Conservation (phyloP, 345 rosid genomes). For the Eucalyptus erythrocorys region DNA sequence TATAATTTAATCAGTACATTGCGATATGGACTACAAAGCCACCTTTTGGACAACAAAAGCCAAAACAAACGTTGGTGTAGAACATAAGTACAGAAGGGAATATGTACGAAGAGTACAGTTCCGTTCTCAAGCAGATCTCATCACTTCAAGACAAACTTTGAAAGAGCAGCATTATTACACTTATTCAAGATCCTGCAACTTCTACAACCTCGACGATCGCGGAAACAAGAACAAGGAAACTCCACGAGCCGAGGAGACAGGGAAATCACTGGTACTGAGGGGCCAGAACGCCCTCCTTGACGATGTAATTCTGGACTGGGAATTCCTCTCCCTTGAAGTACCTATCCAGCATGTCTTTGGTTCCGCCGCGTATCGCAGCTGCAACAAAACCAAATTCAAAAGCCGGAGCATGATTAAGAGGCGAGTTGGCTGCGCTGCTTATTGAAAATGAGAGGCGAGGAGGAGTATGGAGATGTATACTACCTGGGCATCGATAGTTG, state of each 20-base stretch:
- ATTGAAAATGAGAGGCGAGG: background rate
- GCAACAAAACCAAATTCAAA: background rate
- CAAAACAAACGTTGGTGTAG: background rate
- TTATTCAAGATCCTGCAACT: background rate
- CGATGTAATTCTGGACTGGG: conserved; percentile 64
- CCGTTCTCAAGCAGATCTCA: background rate
- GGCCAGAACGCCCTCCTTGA: conserved; percentile 70
- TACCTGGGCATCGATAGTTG: conserved; percentile 92
- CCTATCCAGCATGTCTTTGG: conserved; percentile 83
- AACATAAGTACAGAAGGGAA: background rate
- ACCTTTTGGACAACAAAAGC: background rate
- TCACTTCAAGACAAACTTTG: background rate
- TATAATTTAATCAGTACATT: too few species aligned
- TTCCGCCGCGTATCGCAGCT: conserved; percentile 90
- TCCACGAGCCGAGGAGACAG: background rate
- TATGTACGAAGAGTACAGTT: background rate
- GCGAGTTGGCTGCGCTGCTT: background rate
- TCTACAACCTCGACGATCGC: background rate
- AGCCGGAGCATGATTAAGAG: background rate
- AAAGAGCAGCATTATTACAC: background rate
- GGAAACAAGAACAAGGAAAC: background rate
- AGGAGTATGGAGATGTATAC: background rate
- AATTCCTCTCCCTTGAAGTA: conserved; percentile 90
- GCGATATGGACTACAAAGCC: background rate
- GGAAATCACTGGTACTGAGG: conserved; percentile 51